Evolutionary conservation across 2,329 filamentous ascomycete species (phyloP), one percentile per base, ranked within the genome.

Genomic region (Claviceps capensis): DNA sequence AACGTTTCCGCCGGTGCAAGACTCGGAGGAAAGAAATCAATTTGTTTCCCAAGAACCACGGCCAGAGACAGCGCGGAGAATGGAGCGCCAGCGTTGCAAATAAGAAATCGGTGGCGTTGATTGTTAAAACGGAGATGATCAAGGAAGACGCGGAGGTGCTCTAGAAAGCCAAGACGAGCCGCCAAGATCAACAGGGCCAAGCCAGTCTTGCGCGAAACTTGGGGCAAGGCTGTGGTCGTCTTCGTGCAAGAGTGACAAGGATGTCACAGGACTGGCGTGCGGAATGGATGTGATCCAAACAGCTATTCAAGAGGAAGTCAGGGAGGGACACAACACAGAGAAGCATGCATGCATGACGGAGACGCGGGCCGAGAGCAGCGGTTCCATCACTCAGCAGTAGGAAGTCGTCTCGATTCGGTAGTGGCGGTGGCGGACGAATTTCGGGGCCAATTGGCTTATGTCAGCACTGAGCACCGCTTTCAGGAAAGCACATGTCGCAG

Each of bases 371-470:
- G 16, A 47, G 36, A n/a, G 16, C 37, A 38, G 34, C 46, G 4
- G 30, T 11, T 4, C 30, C 9, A 34, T 34, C 30, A 34, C 30
- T 34, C 30, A 34, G 30, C 30, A 34, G 4, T 22, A 22, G 30
- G 30, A 34, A 34, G 30, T 34, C 30, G 30, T 34, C 11, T 30
- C 26, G 26, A 8, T 30, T 30, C 26, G 26, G 26, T 30, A 8
- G 26, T 30, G 26, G 26, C 26, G 30, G 48, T 22, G 48, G 44
- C 52, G 48, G 48, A 45, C 48, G 52, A 53, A 44, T 40, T 22
- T 44, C 42, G 48, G 48, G 30, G 23, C 43, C 51, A 44, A 48
- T 48, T 53, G 52, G 50, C 52, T 53, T 43, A 50, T 47, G 51
- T 34, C 5, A 38, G 16, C 19, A 26, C n/a, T n/a, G 23, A 23